These are phyloP conservation scores for Fusarium sp. DNA, from an alignment of 2,329 filamentous ascomycete genomes.

Conservation along the genomic window DNA sequence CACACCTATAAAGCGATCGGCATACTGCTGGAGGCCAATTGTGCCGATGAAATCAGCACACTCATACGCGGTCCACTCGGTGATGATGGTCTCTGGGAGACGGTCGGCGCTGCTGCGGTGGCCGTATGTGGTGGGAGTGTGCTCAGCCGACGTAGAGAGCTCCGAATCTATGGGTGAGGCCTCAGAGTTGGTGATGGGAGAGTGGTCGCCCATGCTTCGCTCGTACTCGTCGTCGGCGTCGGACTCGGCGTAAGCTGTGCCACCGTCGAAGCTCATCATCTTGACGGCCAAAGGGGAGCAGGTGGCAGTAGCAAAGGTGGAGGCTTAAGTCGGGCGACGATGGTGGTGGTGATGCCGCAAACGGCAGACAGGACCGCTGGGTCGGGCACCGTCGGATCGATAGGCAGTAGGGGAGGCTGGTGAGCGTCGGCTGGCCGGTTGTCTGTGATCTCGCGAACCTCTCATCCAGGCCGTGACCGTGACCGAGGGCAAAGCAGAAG, in stretches of 20 bases:
- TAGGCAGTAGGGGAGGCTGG: slow-evolving; percentile 19
- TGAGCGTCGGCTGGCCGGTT: slow-evolving; percentile 19
- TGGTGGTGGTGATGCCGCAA: slow-evolving; percentile 27
- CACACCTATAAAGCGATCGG: slow-evolving; percentile 85
- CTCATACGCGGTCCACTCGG: slow-evolving; percentile 86
- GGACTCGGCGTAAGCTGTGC: slow-evolving; percentile 81
- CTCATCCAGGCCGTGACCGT: slow-evolving; percentile 39
- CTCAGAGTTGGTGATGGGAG: slow-evolving; percentile 77
- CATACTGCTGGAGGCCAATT: slow-evolving; percentile 85
- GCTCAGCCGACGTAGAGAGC: slow-evolving; percentile 75
- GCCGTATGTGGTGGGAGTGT: slow-evolving; percentile 83
- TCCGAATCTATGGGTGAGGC: slow-evolving; percentile 79
- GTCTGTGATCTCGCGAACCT: slow-evolving; percentile 18
- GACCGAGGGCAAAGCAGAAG: slow-evolving; percentile 9
- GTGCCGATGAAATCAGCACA: slow-evolving; percentile 88
- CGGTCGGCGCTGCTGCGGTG: slow-evolving; percentile 74
- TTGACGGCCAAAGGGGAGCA: slow-evolving; percentile 33
- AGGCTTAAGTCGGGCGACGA: slow-evolving; percentile 20
- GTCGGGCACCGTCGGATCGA: slow-evolving; percentile 29
- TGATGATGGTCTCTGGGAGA: slow-evolving; percentile 80
- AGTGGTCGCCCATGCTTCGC: slow-evolving; percentile 75
- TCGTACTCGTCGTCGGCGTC: slow-evolving; percentile 89
- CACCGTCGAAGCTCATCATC: slow-evolving; percentile 72
- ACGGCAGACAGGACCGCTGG: slow-evolving; percentile 23
- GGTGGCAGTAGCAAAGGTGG: slow-evolving; percentile 22